phyloP scores from a whole-genome alignment of 352 stramenopile genomes.

The Peronosclerospora sorghi region DNA sequence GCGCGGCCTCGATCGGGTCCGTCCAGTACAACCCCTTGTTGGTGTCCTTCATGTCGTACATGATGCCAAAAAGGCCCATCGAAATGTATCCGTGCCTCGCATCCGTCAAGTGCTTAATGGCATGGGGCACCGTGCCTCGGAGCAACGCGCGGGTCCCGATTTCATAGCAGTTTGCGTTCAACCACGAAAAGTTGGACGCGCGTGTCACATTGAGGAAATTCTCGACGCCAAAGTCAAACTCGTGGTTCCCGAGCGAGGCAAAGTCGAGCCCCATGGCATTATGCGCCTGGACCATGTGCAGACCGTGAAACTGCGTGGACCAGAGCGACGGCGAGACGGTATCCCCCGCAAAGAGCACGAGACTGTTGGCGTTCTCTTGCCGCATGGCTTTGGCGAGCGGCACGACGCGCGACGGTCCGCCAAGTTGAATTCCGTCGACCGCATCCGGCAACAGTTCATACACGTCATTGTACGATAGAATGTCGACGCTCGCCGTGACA shows the following conservation, averaged over 20 bases:
- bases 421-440: conserved; percentile 50
- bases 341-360: conserved; percentile 71
- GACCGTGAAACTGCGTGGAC: conserved; percentile 66
- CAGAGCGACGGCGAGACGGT: conserved; percentile 78
- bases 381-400: conserved; percentile 52
- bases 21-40: conserved; percentile 56
- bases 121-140: conserved; percentile 35
- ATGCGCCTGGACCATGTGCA: conserved; percentile 72
- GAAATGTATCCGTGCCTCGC: conserved; percentile 32
- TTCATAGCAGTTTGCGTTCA: conserved; percentile 73
- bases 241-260: conserved; percentile 67
- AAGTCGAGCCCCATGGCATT: conserved; percentile 67
- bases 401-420: conserved; percentile 62
- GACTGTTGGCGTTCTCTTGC: conserved; percentile 41
- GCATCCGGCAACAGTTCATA: conserved; percentile 69
- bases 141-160: conserved; percentile 28
- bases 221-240: conserved; percentile 74
- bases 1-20: conserved; percentile 47
- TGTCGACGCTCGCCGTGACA: conserved; percentile 41
- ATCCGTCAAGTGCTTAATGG: conserved; percentile 38
- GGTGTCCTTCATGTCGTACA: conserved; percentile 67
- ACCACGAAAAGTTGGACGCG: conserved; percentile 50
- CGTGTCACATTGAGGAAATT: conserved; percentile 57
- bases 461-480: conserved; percentile 71
- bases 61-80: conserved; percentile 60